phyloP scores from a whole-genome alignment of 176 grass and related monocot genomes.

The Cocos nucifera region DNA sequence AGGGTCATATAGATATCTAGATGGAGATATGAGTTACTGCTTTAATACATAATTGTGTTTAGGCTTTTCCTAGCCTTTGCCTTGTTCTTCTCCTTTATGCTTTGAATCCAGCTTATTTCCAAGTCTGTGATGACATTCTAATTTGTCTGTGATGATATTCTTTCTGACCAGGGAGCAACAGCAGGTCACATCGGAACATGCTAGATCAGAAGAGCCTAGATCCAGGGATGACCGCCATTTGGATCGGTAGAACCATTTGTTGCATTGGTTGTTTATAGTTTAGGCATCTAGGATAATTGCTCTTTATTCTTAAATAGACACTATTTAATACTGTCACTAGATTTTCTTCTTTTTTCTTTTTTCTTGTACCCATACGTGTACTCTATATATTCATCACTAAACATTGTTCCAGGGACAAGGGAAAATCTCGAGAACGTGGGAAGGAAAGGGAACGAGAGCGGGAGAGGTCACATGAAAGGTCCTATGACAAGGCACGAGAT shows the following conservation, averaged over 20 bases:
- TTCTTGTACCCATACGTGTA: no score
- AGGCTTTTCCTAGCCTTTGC: no score
- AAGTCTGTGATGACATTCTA: no score
- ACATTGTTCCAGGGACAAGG: conserved; percentile 33
- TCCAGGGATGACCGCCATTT: conserved; percentile 31
- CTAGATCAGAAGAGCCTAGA: conserved; percentile 54
- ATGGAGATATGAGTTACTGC: no score
- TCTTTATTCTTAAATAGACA: neutral
- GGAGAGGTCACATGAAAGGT: conserved; percentile 41
- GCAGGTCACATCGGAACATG: conserved; percentile 21
- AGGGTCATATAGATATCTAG: no score
- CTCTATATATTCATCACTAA: neutral
- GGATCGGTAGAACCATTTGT: conserved; percentile 29
- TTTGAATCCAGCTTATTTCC: no score
- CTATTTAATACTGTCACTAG: neutral
- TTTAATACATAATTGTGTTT: no score
- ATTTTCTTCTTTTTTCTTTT: neutral
- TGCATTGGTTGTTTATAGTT: neutral
- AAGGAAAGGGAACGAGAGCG: conserved; percentile 30
- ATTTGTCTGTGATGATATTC: no score
- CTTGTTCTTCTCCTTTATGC: no score
- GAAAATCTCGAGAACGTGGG: conserved; percentile 54
- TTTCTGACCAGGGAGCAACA: conserved; percentile 45
- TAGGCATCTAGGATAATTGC: neutral
- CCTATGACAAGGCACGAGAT: conserved; percentile 51